phyloP scores from a whole-genome alignment of 495 filamentous ascomycete species.

The Penicillium canescens region DNA sequence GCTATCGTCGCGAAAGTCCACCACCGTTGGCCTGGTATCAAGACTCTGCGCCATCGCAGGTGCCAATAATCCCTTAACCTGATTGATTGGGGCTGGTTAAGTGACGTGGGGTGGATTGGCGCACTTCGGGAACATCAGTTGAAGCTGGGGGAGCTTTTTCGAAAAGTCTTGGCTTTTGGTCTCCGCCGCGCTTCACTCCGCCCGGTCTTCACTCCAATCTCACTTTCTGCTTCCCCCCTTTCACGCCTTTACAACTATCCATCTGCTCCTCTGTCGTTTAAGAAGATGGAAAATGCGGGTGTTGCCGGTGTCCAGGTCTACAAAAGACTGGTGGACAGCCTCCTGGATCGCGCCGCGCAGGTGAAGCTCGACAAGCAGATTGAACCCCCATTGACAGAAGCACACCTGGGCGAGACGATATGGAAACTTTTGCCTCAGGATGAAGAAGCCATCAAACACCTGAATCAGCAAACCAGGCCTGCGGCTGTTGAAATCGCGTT shows the following conservation, averaged over 20 bases:
- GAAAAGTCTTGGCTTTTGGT: conserved; percentile 28
- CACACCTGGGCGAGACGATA: conserved; percentile 40
- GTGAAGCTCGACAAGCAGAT: conserved; percentile 67
- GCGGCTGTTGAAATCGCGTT: conserved; percentile 77
- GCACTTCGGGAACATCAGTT: conserved; percentile 27
- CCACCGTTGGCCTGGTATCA: conserved; percentile 58
- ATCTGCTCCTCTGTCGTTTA: neutral
- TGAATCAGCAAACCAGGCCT: conserved; percentile 50
- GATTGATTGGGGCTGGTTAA: conserved; percentile 29
- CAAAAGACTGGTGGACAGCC: conserved; percentile 53
- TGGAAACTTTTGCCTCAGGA: conserved; percentile 35
- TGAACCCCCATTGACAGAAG: conserved; percentile 74
- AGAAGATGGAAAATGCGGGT: conserved; percentile 51
- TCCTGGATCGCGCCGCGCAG: conserved; percentile 63
- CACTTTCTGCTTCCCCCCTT: neutral
- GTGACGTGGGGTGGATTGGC: conserved; percentile 30
- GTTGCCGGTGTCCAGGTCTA: conserved; percentile 58
- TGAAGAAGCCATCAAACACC: conserved; percentile 20
- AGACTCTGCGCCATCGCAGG: conserved; percentile 47
- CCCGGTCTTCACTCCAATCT: conserved; percentile 3
- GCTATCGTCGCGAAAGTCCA: conserved; percentile 74
- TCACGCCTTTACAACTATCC: conserved; percentile 2
- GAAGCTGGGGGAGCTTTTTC: conserved; percentile 31
- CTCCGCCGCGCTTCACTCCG: conserved; percentile 28
- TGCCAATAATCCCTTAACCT: conserved; percentile 32